Evolutionary conservation across 352 stramenopile genomes (phyloP), one percentile per base, ranked within the genome.

Genomic region (Phytophthora boehmeriae): DNA sequence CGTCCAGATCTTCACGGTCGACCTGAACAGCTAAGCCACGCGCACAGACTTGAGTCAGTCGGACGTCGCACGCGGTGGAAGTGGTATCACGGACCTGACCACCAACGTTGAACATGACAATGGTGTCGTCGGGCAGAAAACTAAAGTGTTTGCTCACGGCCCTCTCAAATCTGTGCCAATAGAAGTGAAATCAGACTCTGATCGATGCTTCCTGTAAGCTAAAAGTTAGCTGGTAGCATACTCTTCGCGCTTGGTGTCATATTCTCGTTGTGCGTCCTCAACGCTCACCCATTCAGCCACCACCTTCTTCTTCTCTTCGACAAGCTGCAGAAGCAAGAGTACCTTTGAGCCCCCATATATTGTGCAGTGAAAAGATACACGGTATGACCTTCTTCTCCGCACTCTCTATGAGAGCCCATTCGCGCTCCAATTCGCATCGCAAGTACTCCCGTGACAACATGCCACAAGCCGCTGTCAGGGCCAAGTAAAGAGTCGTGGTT

Each of bases 281-380:
- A 93, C 75, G 0, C 54, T 47, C 42, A 90, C 71, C 82, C 82
- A 93, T 60, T 92, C 84, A 16, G 74, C 52, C 42, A 89, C 83
- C 16, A 92, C 70, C 42, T 87, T 86, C n/a, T 86, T 80, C 62
- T 91, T 93, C 56, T 91, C 84, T 9, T 86, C 75, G 13, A 82
- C 71, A 9, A 93, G 71, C 83, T 93, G 45, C 14, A 47, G 19
- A 30, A 8, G 13, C 50, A 52, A 22, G 16, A 23, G 17, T 9
- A 5, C 27, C 1, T 6, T 19, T 20, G 9, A 23, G n/a, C 20
- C 20, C 16, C 20, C 14, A 14, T 22, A 49, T 13, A 27, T 8
- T 17, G 17, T 52, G 17, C 32, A 48, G 11, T 35, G 14, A 10
- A 9, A 4, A 27, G 51, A 4, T 8, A 28, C n/a, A 1, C 9